Evolutionary conservation across 2,329 filamentous ascomycete species (phyloP).

Genomic region (Trichoderma hamatum): DNA sequence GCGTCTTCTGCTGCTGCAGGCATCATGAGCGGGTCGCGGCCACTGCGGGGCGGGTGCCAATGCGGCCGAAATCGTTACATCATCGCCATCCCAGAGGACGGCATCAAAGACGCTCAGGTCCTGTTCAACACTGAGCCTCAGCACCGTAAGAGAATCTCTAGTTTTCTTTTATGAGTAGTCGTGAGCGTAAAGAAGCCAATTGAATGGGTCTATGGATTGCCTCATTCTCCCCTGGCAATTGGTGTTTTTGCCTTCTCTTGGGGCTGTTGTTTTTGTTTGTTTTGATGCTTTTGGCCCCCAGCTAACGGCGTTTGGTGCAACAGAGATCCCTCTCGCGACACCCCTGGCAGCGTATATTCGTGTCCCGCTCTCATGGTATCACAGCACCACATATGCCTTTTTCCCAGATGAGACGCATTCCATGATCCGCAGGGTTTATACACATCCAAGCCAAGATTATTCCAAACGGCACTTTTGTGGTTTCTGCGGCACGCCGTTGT

Average conservation of each 20-base stretch:
- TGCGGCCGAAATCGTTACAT: slow-evolving; percentile 86
- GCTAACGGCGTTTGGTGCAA: slow-evolving; percentile 31
- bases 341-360: slow-evolving; percentile 81
- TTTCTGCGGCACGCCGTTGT: slow-evolving; percentile 84
- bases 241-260: neutral
- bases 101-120: slow-evolving; percentile 63
- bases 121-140: slow-evolving; percentile 72
- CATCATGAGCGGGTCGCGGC: slow-evolving; percentile 53
- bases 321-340: slow-evolving; percentile 68
- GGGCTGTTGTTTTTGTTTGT: neutral
- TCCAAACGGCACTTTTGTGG: slow-evolving; percentile 83
- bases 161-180: neutral
- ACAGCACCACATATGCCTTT: slow-evolving; percentile 72
- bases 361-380: slow-evolving; percentile 80
- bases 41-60: slow-evolving; percentile 75
- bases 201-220: neutral
- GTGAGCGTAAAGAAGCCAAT: neutral
- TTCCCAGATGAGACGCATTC: slow-evolving; percentile 75
- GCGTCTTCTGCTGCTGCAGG: neutral
- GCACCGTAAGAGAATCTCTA: slow-evolving; percentile 64
- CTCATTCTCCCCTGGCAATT: neutral
- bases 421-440: slow-evolving; percentile 69
- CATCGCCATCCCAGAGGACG: slow-evolving; percentile 66
- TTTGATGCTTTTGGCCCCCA: neutral
- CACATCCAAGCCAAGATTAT: slow-evolving; percentile 58